Base-by-base conservation (phyloP, 805 yeast species). In the Tetrapisispora arboricola region DNA sequence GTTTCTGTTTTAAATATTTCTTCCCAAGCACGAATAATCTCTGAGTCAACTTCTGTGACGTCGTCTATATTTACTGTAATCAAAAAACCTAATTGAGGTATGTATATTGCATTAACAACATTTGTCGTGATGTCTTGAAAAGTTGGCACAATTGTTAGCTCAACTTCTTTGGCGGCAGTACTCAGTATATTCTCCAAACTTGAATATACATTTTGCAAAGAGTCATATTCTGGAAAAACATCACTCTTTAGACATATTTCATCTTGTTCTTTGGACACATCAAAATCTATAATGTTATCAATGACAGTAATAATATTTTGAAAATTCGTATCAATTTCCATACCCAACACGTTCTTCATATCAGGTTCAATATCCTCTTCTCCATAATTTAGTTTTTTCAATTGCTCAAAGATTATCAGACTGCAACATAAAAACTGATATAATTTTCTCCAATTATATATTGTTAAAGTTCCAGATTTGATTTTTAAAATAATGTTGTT, bases 41-140 rank as follows among this genome's bases (percentile, higher is more conserved):
- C 32, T 6, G 32, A 15, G 6, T 37, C 24, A 1, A 42, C 11
- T 2, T 32, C 13, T 2, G 37, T 29, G 15, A 41, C 46, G 10
- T 45, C 32, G 5, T 36, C 27, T 1, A 34, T 19, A 15, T 55
- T 57, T 2, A 62, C 37, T 0, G 65, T 57, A 0, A 67, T 50
- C 31, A 71, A 46, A 38, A 61, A 71, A 0, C 75, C 75, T 18
- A 71, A 44, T 33, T 71, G 73, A 3, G 75, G 75, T 20, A 70
- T 64, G 45, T 70, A 71, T 0, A 65, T 62, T 0, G 64, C 64
- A 40, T 65, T 67, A 1, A 63, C 27, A 2, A 48, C n/a, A 5
- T 49, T 49, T 2, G 46, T 42, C 16, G 32, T 19, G 8, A 9
- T 13, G 6, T 13, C 19, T 10, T 32, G n/a, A 2, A 13, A 13